Evolutionary conservation across 768 basidiomycete genomes (phyloP), one percentile per base, ranked within the genome.

Genomic region (Lactarius evosmus): DNA sequence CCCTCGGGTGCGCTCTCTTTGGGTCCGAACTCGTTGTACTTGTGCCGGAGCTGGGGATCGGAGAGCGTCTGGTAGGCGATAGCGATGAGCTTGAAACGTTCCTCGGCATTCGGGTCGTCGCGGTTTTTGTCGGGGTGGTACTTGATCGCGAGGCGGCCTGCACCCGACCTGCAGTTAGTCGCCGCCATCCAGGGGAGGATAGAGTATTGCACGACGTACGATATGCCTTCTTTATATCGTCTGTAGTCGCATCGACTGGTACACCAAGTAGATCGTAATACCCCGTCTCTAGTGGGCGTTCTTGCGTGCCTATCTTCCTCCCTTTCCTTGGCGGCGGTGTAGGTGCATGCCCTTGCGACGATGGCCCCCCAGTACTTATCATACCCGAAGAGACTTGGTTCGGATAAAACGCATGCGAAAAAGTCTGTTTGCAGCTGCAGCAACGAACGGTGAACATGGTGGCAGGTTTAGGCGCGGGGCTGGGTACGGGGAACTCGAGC

Each of bases 71-170:
- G 90, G 72, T 89, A 93, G 3, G 93, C 93, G 56, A 94, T 90
- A 0, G 93, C 91, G 66, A 96, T 93, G 67, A 89, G 83, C 71
- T 93, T 93, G 80, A 94, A 94, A n/a, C 85, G 83, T 65, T 92
- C 92, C 70, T 91, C 92, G 0, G 94, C 92, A 29, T 80, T 75
- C 0, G 91, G 93, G 74, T 95, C 93, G 70, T 89, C 85, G 0
- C 85, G 91, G 72, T 95, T 94, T 80, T 95, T 95, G 82, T 95
- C 93, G 0, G 93, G 93, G 73, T 94, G 93, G 70, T 88, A 86
- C 74, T 93, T 93, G 75, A 96, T 94, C 2, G 93, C 93, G 56
- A 93, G 80, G 7, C 88, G 84, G 50, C 90, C 88, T 91, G 63
- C 36, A 36, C 29, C 32, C 54, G 44, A 22, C 54, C 50, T 9